Conservation (phyloP, 1,139 yeast genomes). For the Kluyveromyces sp. region DNA sequence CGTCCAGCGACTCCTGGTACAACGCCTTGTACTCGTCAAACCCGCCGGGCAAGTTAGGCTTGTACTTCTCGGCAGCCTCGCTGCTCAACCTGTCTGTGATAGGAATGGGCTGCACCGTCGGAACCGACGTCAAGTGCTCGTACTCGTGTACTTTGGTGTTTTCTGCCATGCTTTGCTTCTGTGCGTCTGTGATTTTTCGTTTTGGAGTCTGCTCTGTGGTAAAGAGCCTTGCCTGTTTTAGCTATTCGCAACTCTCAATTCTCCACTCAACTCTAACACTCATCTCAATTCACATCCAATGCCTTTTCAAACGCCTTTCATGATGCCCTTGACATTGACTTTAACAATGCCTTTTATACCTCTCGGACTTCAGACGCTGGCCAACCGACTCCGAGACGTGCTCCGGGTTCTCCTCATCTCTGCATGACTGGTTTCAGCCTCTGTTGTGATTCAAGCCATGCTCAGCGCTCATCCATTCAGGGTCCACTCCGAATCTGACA, state of each 20-base stretch:
- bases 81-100: constrained; percentile 29
- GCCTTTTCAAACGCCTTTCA: not conserved
- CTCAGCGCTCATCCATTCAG: too few relatives aligned
- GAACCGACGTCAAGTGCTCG: constrained; percentile 27
- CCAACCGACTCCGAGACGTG: too few relatives aligned
- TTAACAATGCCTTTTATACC: not conserved
- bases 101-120: constrained; percentile 21
- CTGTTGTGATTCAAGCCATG: too few relatives aligned
- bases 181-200: not conserved
- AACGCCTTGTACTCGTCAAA: constrained; percentile 50
- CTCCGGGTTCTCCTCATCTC: not conserved
- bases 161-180: not conserved
- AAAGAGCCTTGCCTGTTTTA: not conserved
- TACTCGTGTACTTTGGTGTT: constrained; percentile 14
- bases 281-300: not conserved
- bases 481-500: not conserved
- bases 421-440: not conserved
- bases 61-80: constrained; percentile 28
- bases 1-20: constrained; percentile 60
- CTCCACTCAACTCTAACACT: not conserved
- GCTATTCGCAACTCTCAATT: too few relatives aligned
- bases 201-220: not conserved
- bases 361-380: not conserved
- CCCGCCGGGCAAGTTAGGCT: constrained; percentile 24
- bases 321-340: too few relatives aligned